Conservation (phyloP, 2,329 filamentous ascomycete genomes). For the Cercospora canescens region DNA sequence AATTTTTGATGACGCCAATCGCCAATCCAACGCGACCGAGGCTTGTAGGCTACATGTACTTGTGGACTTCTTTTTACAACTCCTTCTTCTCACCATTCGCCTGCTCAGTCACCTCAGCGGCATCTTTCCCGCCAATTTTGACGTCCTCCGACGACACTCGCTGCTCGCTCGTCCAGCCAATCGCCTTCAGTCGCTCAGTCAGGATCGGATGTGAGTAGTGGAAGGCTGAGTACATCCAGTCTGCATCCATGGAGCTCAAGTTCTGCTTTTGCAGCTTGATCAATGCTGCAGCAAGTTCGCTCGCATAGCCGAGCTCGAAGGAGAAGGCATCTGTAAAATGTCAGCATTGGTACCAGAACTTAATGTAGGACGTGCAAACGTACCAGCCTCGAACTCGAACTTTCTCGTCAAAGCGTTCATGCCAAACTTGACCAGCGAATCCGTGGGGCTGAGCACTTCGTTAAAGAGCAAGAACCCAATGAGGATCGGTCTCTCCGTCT, state of each 20-base stretch:
- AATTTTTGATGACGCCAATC: neutral
- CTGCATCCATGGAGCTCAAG: slow-evolving; percentile 96
- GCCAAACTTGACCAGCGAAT: slow-evolving; percentile 88
- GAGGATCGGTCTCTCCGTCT: slow-evolving; percentile 80
- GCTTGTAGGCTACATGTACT: neutral
- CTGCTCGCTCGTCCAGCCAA: slow-evolving; percentile 77
- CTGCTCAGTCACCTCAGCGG: neutral
- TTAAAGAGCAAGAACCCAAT: slow-evolving; percentile 98
- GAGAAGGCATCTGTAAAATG: slow-evolving; percentile 71
- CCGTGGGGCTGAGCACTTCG: slow-evolving; percentile 90
- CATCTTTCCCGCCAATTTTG: slow-evolving; percentile 19
- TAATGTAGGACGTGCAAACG: slow-evolving; percentile 23
- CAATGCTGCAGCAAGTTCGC: slow-evolving; percentile 80
- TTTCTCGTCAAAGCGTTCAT: slow-evolving; percentile 95
- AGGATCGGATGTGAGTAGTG: slow-evolving; percentile 98
- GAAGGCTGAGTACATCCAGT: slow-evolving; percentile 98
- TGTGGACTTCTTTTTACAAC: slow-evolving; percentile 6
- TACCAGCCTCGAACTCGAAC: slow-evolving; percentile 92
- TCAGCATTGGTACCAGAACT: neutral
- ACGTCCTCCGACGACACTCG: slow-evolving; percentile 51
- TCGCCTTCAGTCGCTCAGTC: slow-evolving; percentile 85
- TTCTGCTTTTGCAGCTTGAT: slow-evolving; percentile 99
- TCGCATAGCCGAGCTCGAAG: slow-evolving; percentile 76
- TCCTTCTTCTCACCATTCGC: slow-evolving; percentile 15
- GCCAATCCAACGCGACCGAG: neutral